These are phyloP conservation scores for Williopsis jadinii DNA, from an alignment of 1,139 yeast genomes.

Conservation along the genomic window DNA sequence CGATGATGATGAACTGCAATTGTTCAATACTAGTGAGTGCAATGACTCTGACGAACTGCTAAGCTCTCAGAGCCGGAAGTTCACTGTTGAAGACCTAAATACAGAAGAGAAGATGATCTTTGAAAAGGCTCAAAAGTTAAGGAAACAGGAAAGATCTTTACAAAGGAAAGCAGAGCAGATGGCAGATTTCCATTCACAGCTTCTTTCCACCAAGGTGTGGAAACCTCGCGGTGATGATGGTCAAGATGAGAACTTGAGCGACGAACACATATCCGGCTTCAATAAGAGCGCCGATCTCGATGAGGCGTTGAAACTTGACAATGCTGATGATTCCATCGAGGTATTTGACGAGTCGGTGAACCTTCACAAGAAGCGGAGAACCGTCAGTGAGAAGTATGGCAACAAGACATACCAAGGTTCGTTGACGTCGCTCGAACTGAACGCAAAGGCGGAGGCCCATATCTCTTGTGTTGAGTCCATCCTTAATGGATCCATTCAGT, in stretches of 20 bases:
- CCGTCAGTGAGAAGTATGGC: constrained; percentile 11
- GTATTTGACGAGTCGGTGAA: constrained; percentile 15
- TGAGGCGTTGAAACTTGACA: no score
- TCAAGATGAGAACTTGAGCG: no score
- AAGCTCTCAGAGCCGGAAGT: no score
- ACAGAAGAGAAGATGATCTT: background rate
- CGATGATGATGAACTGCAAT: constrained; percentile 1
- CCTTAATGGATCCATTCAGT: constrained; percentile 36
- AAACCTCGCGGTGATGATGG: background rate
- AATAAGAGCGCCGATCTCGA: no score
- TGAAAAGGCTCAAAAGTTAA: background rate
- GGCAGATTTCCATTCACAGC: constrained; percentile 6
- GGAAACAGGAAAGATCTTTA: background rate
- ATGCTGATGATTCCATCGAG: constrained; percentile 4
- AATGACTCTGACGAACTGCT: no score
- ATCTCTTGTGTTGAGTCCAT: constrained; percentile 34
- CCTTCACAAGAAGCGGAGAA: constrained; percentile 8
- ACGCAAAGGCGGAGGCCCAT: constrained; percentile 26
- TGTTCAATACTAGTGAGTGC: background rate
- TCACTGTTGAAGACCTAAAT: no score
- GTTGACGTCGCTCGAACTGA: constrained; percentile 22
- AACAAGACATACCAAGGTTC: constrained; percentile 8
- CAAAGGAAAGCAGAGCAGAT: constrained; percentile 1
- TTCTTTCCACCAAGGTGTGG: constrained; percentile 5
- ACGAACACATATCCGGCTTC: no score